phyloP scores from a whole-genome alignment of 352 stramenopile genomes.

The Phytophthora ohioensis region DNA sequence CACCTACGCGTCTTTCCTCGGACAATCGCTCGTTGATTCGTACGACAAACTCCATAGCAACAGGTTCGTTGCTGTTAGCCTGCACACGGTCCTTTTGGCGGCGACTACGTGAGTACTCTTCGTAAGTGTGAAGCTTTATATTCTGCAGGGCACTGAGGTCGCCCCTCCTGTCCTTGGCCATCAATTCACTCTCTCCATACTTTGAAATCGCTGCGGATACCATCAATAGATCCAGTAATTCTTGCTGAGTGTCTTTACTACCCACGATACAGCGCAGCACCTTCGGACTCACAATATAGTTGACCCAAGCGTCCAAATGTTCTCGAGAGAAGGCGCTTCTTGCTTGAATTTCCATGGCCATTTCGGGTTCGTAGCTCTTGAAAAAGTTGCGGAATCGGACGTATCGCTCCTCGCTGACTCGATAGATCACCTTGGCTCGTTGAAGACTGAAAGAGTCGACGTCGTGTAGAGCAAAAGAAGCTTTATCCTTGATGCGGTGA shows the following conservation, averaged over 20 bases:
- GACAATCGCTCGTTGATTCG: slow-evolving; percentile 45
- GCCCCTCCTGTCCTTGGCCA: slow-evolving; percentile 42
- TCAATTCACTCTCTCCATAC: slow-evolving; percentile 46
- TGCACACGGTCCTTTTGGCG: slow-evolving; percentile 20
- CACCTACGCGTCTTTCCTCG: slow-evolving; percentile 38
- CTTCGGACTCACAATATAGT: slow-evolving; percentile 49
- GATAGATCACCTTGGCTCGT: slow-evolving; percentile 34
- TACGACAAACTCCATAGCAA: slow-evolving; percentile 49
- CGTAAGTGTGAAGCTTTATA: slow-evolving; percentile 43
- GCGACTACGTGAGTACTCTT: slow-evolving; percentile 30
- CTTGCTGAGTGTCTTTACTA: slow-evolving; percentile 28
- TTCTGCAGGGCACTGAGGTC: slow-evolving; percentile 43
- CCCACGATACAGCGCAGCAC: slow-evolving; percentile 30
- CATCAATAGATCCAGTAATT: slow-evolving; percentile 47
- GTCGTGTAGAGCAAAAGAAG: slow-evolving; percentile 35
- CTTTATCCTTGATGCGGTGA: slow-evolving; percentile 6
- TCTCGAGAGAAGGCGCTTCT: slow-evolving; percentile 29
- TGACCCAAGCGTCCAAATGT: slow-evolving; percentile 46
- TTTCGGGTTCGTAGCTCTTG: slow-evolving; percentile 44
- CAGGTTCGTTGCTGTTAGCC: slow-evolving; percentile 17
- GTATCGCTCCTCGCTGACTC: slow-evolving; percentile 39
- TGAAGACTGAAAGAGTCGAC: slow-evolving; percentile 39
- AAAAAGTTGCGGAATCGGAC: slow-evolving; percentile 48
- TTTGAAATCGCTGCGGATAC: slow-evolving; percentile 48
- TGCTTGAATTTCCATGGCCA: slow-evolving; percentile 45